Base-by-base conservation (phyloP, 306 rosid species). In the Pterocarpus macrocarpus region DNA sequence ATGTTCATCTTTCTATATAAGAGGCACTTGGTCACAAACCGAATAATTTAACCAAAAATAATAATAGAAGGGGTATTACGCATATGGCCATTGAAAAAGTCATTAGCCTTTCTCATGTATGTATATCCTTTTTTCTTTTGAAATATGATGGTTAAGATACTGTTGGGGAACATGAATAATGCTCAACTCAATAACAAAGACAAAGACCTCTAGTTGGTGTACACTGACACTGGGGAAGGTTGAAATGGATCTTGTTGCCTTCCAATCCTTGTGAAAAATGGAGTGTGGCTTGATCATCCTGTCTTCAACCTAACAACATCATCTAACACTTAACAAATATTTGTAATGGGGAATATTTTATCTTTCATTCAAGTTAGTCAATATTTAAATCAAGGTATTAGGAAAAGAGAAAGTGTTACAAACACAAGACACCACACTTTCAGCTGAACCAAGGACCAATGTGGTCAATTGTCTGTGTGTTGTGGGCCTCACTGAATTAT, bases 261-360 rank as follows among this genome's bases (percentile, higher is more conserved):
- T 82, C 58, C 50, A 34, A 62, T 79, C 53, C 71, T 39, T 30
- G 39, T 35, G 77, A 82, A 71, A 70, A 56, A 69, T 15, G 16
- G 63, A 65, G 7, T 64, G 75, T 52, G 28, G 17, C 76, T 67
- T 64, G 88, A 88, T 86, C 70, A 32, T 82, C 85, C 78, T 85
- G 90, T 92, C 97, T 80, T 87, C 78, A 86, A 89, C 85, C 85
- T 76, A 86, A 89, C 94, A 88, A 52, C 88, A 85, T 79, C 64
- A 58, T 55, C 61, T 55, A 49, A 47, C 11, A 10, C 32, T 76
- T 36, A 57, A 50, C 6, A 4, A 14, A 14, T 50, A 49, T 49
- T 1, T 2, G 2, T 45, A 56, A 47, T 12, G 12, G n/a, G 5
- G 2, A 17, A 64, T 49, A 44, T 44, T 63, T 57, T 66, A 34